phyloP scores from a whole-genome alignment of 2,329 filamentous ascomycete genomes.

The Macrophomina phaseolina region DNA sequence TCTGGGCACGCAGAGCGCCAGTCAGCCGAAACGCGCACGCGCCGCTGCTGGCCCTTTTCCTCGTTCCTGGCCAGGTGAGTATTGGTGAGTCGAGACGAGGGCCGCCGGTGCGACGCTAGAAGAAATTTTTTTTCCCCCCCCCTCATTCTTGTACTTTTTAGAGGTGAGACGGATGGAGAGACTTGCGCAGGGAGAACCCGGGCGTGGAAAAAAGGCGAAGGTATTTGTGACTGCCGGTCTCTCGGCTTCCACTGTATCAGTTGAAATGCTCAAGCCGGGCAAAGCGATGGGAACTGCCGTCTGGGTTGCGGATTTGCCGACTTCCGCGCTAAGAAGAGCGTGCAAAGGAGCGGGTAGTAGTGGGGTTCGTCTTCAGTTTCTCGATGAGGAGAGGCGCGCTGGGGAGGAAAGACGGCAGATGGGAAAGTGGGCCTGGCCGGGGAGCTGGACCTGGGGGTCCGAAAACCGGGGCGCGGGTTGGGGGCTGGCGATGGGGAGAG shows the following conservation, averaged over 20 bases:
- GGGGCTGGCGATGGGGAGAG: slow-evolving; percentile 22
- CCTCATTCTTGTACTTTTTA: neutral
- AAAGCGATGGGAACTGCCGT: too few species aligned
- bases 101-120: neutral
- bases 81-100: neutral
- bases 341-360: neutral
- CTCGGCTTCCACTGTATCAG: too few species aligned
- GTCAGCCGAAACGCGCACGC: neutral
- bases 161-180: neutral
- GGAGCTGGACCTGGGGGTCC: neutral
- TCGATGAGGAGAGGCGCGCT: neutral
- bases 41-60: neutral
- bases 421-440: neutral
- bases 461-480: slow-evolving; percentile 17
- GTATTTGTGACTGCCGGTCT: too few species aligned
- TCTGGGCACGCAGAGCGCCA: neutral
- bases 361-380: neutral
- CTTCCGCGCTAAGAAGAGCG: too few species aligned
- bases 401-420: neutral
- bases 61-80: neutral
- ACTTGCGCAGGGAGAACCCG: neutral
- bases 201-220: too few species aligned
- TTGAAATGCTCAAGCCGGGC: too few species aligned
- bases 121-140: neutral
- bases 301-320: too few species aligned